Conservation (phyloP, 768 basidiomycete genomes). For the Fomitopsis pulvina region DNA sequence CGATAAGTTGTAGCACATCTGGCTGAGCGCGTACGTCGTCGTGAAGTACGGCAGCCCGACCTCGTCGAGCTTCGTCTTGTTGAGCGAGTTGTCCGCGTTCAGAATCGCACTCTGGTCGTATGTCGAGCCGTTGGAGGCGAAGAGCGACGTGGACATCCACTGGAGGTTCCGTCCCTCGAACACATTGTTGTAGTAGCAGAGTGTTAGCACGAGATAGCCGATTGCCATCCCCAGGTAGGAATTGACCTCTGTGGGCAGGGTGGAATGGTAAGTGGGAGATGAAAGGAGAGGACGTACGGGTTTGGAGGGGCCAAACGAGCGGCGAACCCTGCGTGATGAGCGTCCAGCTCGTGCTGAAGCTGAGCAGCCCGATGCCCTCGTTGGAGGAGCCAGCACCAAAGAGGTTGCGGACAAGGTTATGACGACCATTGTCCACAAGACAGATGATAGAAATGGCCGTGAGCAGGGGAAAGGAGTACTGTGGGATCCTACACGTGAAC, state of each 20-base stretch:
- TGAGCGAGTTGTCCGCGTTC: conserved; percentile 30
- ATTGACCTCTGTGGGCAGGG: conserved; percentile 29
- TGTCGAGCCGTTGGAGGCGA: conserved; percentile 27
- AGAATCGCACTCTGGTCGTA: conserved; percentile 40
- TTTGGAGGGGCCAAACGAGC: conserved; percentile 49
- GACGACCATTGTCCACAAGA: conserved; percentile 39
- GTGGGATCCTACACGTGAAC: conserved; percentile 24
- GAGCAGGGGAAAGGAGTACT: conserved; percentile 34
- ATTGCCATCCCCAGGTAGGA: conserved; percentile 44
- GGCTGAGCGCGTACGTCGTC: conserved; percentile 41
- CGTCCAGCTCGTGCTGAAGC: conserved; percentile 44
- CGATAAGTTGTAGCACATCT: conserved; percentile 43
- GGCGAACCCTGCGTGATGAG: conserved; percentile 50
- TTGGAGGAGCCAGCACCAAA: conserved; percentile 43
- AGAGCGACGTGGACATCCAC: conserved; percentile 44
- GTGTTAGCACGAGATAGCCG: conserved; percentile 38
- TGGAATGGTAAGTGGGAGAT: neutral
- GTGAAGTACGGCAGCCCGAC: conserved; percentile 31
- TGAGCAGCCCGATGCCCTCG: conserved; percentile 43
- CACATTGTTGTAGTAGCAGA: conserved; percentile 36
- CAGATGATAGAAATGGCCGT: conserved; percentile 46
- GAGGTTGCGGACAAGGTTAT: conserved; percentile 32
- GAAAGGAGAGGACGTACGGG: conserved; percentile 29
- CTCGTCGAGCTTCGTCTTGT: conserved; percentile 21
- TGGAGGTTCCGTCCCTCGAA: conserved; percentile 39